Conservation (phyloP, 441 rosid species). For the Biscutella laevigata region DNA sequence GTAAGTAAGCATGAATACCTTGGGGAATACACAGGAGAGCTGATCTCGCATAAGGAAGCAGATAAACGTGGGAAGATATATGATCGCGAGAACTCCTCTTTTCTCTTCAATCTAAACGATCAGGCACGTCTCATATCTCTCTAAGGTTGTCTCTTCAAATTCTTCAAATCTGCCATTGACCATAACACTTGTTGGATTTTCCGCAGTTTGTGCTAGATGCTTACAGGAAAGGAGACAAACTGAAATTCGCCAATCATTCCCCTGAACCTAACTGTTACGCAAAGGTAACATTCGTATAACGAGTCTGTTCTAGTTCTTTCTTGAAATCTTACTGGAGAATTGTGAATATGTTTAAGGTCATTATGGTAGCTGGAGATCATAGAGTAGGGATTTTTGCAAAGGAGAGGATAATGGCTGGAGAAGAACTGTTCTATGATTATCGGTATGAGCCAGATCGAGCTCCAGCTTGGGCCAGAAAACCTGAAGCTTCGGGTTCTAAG, state of each 20-base stretch:
- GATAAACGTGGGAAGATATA: slow-evolving; percentile 98
- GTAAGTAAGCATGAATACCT: slow-evolving; percentile 95
- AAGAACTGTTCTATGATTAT: slow-evolving; percentile 90
- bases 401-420: slow-evolving; percentile 80
- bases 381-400: slow-evolving; percentile 94
- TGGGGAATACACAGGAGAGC: slow-evolving; percentile 97
- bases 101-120: slow-evolving; percentile 93
- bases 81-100: slow-evolving; percentile 95
- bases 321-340: slow-evolving; percentile 7
- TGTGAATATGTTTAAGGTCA: slow-evolving; percentile 44
- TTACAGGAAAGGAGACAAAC: slow-evolving; percentile 91
- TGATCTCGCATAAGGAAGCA: slow-evolving; percentile 95
- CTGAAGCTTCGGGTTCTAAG: slow-evolving; percentile 76
- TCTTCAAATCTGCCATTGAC: too few species aligned
- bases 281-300: slow-evolving; percentile 41
- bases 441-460: slow-evolving; percentile 95
- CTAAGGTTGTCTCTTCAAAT: not conserved
- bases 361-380: slow-evolving; percentile 98
- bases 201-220: slow-evolving; percentile 97
- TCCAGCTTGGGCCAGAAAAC: slow-evolving; percentile 97
- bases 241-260: slow-evolving; percentile 93
- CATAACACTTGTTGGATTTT: too few species aligned
- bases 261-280: slow-evolving; percentile 98
- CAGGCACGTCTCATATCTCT: slow-evolving; percentile 46
- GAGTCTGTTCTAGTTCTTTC: not conserved